Conservation (phyloP, 306 rosid genomes). For the Comarum palustre region DNA sequence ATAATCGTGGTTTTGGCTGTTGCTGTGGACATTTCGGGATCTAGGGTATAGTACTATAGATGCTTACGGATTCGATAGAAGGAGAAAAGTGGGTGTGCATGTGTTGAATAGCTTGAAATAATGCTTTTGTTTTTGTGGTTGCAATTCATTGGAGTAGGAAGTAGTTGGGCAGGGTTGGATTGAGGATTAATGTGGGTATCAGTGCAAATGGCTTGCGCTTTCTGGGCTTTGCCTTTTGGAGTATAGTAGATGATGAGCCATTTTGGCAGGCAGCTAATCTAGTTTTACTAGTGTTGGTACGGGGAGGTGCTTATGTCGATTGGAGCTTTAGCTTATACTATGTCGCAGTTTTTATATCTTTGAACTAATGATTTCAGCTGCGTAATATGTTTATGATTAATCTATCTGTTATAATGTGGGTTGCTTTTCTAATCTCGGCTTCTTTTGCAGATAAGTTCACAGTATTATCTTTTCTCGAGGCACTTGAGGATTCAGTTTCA, state of each 20-base stretch:
- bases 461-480: constrained; percentile 88
- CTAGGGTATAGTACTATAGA: neutral
- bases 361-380: neutral
- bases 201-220: neutral
- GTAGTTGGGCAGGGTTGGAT: neutral
- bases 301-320: neutral
- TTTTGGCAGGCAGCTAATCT: neutral
- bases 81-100: neutral
- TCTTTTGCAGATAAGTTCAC: constrained; percentile 76
- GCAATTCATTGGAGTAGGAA: neutral
- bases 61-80: neutral
- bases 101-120: neutral
- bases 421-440: neutral
- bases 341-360: neutral
- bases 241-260: neutral
- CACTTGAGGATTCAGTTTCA: constrained; percentile 84
- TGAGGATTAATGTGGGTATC: neutral
- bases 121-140: neutral
- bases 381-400: neutral
- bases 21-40: neutral
- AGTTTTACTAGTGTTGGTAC: neutral
- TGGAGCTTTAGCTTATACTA: neutral
- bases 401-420: neutral
- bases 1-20: neutral
- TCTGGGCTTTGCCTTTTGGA: neutral